Evolutionary conservation across 2,329 filamentous ascomycete species (phyloP).

Genomic region (Ceratocystis albifundus): DNA sequence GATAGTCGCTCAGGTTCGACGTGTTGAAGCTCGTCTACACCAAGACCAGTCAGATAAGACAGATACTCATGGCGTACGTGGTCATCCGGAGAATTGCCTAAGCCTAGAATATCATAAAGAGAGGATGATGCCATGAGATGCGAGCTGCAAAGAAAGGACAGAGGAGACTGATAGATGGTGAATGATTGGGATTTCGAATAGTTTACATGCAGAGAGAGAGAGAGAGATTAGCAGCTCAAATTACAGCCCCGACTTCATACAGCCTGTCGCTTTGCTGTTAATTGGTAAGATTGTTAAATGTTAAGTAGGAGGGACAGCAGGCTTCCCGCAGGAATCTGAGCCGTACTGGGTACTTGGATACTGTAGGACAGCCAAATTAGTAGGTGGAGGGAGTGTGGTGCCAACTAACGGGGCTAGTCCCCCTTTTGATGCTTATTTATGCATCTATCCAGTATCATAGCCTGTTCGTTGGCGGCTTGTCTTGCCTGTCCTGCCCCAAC

Average conservation of each 20-base stretch:
- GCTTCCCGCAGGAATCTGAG: not conserved
- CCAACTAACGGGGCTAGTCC: not conserved
- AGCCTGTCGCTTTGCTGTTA: too few relatives aligned
- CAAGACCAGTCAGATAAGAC: conserved; percentile 61
- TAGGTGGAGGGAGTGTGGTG: not conserved
- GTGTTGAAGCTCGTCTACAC: conserved; percentile 58
- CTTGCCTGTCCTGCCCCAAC: not conserved
- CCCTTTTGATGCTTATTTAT: not conserved
- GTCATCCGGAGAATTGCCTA: conserved; percentile 33
- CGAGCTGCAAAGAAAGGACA: not conserved
- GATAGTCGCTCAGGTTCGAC: conserved; percentile 70
- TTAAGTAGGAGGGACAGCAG: too few relatives aligned
- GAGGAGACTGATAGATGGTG: not conserved
- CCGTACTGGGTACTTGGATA: not conserved
- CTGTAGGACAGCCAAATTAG: not conserved
- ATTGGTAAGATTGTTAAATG: too few relatives aligned
- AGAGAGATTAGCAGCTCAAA: too few relatives aligned
- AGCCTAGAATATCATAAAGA: conserved; percentile 30
- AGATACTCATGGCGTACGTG: conserved; percentile 58
- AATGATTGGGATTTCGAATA: not conserved
- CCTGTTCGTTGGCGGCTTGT: too few relatives aligned
- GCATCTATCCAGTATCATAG: not conserved
- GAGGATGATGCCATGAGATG: conserved; percentile 32
- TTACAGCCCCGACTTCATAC: too few relatives aligned
- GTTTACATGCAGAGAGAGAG: not conserved